Evolutionary conservation across 139 green algal species (phyloP).

Genomic region (Chlorella sp.): DNA sequence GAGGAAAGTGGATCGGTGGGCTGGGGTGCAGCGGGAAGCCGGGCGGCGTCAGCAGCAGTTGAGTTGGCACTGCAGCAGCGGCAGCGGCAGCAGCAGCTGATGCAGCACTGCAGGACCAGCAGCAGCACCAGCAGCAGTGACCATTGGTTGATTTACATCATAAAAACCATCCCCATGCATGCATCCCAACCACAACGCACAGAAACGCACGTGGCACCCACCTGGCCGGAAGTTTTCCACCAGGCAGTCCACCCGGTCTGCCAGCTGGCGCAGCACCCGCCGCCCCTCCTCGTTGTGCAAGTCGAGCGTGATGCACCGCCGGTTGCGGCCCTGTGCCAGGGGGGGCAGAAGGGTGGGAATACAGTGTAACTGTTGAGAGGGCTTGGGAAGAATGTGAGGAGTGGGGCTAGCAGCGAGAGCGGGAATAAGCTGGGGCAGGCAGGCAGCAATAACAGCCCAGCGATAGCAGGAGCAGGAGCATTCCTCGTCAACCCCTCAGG

Average conservation of each 20-base stretch:
- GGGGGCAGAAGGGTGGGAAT: not conserved
- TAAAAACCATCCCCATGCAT: no score
- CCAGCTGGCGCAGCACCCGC: conserved; percentile 60
- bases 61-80: no score
- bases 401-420: no score
- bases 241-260: conserved; percentile 64
- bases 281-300: conserved; percentile 67
- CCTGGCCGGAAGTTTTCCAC: conserved; percentile 86
- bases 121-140: no score
- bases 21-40: no score
- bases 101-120: no score
- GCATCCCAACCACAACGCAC: not conserved
- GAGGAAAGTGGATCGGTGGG: not conserved
- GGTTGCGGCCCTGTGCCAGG: conserved; percentile 65
- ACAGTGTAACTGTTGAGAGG: not conserved
- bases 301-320: conserved; percentile 77
- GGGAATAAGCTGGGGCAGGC: not conserved
- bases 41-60: no score
- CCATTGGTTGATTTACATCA: no score
- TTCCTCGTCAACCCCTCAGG: no score
- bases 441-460: not conserved
- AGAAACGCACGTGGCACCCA: no score
- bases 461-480: no score
- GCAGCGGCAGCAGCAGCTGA: no score
- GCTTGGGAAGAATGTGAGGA: not conserved